Percentiles rank a stretch among this genome's conserved stretches.
Conservation (phyloP, 352 stramenopile species). For the Pythium volutum region DNA sequence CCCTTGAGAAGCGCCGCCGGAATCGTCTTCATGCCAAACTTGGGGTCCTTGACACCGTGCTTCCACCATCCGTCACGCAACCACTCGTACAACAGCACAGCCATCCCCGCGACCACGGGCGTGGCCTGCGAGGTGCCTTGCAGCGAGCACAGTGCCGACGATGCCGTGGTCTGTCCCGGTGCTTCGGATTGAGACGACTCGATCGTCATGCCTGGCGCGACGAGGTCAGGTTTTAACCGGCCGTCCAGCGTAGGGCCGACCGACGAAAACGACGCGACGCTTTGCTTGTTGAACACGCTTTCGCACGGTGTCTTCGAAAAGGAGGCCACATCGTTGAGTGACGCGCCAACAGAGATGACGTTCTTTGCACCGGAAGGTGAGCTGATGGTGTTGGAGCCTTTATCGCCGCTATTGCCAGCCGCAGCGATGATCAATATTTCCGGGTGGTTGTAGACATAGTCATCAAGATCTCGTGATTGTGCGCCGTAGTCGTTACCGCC, state of each 20-base stretch:
- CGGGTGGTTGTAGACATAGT: constrained; percentile 77
- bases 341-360: constrained; percentile 74
- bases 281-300: constrained; percentile 59
- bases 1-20: constrained; percentile 82
- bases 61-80: constrained; percentile 83
- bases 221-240: constrained; percentile 76
- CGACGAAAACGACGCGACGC: constrained; percentile 68
- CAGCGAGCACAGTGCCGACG: constrained; percentile 38
- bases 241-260: constrained; percentile 65
- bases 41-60: constrained; percentile 50
- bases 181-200: constrained; percentile 59
- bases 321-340: constrained; percentile 49
- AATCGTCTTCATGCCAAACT: constrained; percentile 50
- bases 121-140: constrained; percentile 85
- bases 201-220: constrained; percentile 69
- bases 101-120: constrained; percentile 74
- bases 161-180: constrained; percentile 41
- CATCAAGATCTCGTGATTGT: constrained; percentile 53
- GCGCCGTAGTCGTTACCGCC: constrained; percentile 61
- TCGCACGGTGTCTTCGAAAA: constrained; percentile 46
- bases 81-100: constrained; percentile 84
- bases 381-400: constrained; percentile 52
- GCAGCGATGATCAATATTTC: constrained; percentile 79
- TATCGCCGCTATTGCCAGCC: constrained; percentile 77
- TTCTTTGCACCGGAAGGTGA: constrained; percentile 83